Percentiles rank a stretch among this genome's conserved stretches.
Conservation (phyloP, 2,329 filamentous ascomycete species). For the Harringtonia aguacate region DNA sequence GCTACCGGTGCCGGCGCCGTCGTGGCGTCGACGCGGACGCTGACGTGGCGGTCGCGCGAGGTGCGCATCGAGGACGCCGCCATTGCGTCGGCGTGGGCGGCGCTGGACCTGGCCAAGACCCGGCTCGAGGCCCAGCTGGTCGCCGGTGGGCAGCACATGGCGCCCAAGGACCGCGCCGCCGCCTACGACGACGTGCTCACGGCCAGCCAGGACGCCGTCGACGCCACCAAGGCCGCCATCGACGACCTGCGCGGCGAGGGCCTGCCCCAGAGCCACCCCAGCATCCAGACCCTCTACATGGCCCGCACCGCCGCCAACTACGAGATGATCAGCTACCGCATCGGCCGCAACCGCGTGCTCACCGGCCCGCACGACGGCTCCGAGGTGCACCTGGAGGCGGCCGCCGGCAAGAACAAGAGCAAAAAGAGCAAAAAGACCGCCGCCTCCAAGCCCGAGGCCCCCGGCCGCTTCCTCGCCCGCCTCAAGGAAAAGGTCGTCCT, state of each 20-base stretch:
- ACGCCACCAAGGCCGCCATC: conserved; percentile 86
- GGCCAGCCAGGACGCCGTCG: conserved; percentile 84
- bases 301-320: conserved; percentile 91
- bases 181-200: conserved; percentile 88
- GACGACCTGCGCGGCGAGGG: conserved; percentile 81
- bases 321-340: conserved; percentile 86
- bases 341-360: conserved; percentile 83
- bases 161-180: conserved; percentile 60
- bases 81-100: conserved; percentile 73
- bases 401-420: conserved; percentile 24
- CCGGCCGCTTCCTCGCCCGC: conserved; percentile 64
- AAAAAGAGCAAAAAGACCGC: conserved; percentile 22
- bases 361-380: conserved; percentile 76
- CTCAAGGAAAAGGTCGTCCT: conserved; percentile 80
- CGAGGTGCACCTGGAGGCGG: conserved; percentile 35
- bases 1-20: conserved; percentile 21
- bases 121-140: conserved; percentile 36
- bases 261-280: conserved; percentile 68
- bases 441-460: conserved; percentile 48
- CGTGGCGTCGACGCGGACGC: conserved; percentile 56
- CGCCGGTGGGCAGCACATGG: conserved; percentile 32
- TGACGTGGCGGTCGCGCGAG: conserved; percentile 76
- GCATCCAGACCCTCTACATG: conserved; percentile 88
- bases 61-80: conserved; percentile 88
- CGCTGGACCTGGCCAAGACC: conserved; percentile 47